Base-by-base conservation (phyloP, 176 grass and related monocot species). In the Triticum urartu region DNA sequence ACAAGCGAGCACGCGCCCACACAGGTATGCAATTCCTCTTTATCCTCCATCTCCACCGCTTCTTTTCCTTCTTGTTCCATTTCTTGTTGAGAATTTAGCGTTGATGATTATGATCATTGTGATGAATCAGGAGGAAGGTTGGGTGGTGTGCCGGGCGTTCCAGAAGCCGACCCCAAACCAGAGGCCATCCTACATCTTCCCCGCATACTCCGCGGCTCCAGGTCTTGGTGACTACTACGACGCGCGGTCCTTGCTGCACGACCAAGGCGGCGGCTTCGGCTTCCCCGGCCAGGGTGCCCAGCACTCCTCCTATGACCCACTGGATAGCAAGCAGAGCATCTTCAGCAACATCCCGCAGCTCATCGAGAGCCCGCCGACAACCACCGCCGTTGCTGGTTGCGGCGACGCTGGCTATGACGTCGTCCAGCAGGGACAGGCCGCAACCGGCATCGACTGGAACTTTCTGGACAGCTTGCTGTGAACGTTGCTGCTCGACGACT, bases 41-140 rank as follows among this genome's bases (percentile, higher is more conserved):
- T 12, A 13, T 5, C 47, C 45, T 5, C 4, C 45, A 13, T 10
- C 40, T 11, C 9, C 39, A 42, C 39, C 2, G 6, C 1, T 36
- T 36, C 35, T 36, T 36, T 36, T 36, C 35, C 35, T 38, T 7
- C 36, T 7, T 38, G 6, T 38, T 42, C 40, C 9, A 4, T 14
- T 50, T 2, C 4, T 50, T 50, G 4, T 14, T 50, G 47, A 50
- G 14, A 17, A 50, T 15, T 14, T 15, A 5, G 1, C 4, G 45
- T 48, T 48, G 45, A 48, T 48, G 45, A 69, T 69, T 3, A n/a
- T 9, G 4, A 9, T 10, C 1, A 3, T 56, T 17, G 17, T 18
- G 15, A 18, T 56, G 58, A 50, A 54, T 21, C 87, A 98, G 93
- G 91, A 95, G 94, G 93, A 98, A 87, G 93, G 95, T 72, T 98